These are phyloP conservation scores for Rhizophagus clarus DNA, from an alignment of 192 early-diverging fungal species.

Conservation along the genomic window DNA sequence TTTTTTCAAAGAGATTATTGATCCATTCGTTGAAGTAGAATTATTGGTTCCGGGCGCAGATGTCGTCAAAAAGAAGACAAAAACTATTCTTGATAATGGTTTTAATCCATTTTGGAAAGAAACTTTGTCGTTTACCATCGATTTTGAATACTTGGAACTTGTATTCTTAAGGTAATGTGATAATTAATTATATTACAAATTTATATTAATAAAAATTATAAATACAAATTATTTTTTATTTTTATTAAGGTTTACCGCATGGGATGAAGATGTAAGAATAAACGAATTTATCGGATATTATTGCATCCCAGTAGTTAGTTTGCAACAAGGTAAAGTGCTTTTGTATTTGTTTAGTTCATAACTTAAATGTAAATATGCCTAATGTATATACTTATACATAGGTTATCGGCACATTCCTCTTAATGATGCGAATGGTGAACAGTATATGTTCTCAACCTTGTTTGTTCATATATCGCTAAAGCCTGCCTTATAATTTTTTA, in stretches of 20 bases:
- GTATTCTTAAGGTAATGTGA: conserved; percentile 40
- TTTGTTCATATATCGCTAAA: conserved; percentile 41
- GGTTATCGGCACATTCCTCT: conserved; percentile 73
- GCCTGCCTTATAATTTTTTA: neutral
- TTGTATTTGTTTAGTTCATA: neutral
- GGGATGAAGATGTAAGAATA: conserved; percentile 44
- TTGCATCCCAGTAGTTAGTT: conserved; percentile 44
- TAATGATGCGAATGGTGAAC: conserved; percentile 63
- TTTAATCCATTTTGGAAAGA: conserved; percentile 51
- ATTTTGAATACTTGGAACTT: conserved; percentile 43
- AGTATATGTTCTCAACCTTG: conserved; percentile 65
- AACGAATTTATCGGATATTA: conserved; percentile 48
- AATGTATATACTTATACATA: conserved; percentile 13
- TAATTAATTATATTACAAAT: neutral
- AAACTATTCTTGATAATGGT: conserved; percentile 57
- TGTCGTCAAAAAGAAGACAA: conserved; percentile 52
- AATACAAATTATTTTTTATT: neutral
- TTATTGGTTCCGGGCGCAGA: conserved; percentile 45
- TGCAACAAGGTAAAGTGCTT: conserved; percentile 34
- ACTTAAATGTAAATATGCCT: no score
- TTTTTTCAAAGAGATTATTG: conserved; percentile 50
- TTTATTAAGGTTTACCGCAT: conserved; percentile 36
- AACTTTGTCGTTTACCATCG: conserved; percentile 39
- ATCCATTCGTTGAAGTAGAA: conserved; percentile 67
- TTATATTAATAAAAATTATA: neutral